phyloP scores from a whole-genome alignment of 2,329 filamentous ascomycete species.

The Exophiala alcalophila region DNA sequence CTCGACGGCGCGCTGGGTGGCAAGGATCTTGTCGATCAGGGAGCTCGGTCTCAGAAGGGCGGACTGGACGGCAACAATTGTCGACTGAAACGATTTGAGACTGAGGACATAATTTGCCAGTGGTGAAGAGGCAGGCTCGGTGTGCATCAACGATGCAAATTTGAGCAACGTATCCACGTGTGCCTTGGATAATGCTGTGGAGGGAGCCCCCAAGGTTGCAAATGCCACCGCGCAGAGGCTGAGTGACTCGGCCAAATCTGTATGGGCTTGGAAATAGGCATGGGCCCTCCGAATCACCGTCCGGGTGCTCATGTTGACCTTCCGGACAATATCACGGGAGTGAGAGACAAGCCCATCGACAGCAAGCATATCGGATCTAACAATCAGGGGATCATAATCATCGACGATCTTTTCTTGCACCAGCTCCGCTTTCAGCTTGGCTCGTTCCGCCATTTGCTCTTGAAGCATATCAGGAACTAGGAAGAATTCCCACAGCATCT shows the following conservation, averaged over 20 bases:
- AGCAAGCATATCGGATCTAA: conserved; percentile 64
- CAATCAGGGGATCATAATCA: conserved; percentile 72
- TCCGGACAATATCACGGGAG: conserved; percentile 82
- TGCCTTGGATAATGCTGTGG: conserved; percentile 62
- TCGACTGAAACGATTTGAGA: conserved; percentile 76
- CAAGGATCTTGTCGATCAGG: conserved; percentile 73
- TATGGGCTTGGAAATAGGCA: conserved; percentile 62
- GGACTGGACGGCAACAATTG: conserved; percentile 74
- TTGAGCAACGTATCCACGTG: conserved; percentile 70
- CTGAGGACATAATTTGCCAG: conserved; percentile 69
- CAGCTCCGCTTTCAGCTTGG: conserved; percentile 78
- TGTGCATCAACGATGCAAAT: conserved; percentile 63
- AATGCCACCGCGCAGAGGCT: conserved; percentile 46
- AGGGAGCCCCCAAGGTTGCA: conserved; percentile 48
- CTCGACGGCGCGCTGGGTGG: conserved; percentile 71
- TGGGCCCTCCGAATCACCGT: conserved; percentile 78
- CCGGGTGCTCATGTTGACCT: conserved; percentile 78
- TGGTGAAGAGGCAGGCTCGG: conserved; percentile 67
- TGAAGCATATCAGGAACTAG: conserved; percentile 90
- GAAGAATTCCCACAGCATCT: conserved; percentile 99
- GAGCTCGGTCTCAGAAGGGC: conserved; percentile 75
- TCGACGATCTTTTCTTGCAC: conserved; percentile 81
- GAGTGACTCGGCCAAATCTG: conserved; percentile 46
- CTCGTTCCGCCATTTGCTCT: conserved; percentile 85
- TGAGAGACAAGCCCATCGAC: conserved; percentile 92